Percentiles rank a stretch among this genome's conserved stretches.
phyloP scores from a whole-genome alignment of 2,329 filamentous ascomycete genomes.

The Fulvia fulva region DNA sequence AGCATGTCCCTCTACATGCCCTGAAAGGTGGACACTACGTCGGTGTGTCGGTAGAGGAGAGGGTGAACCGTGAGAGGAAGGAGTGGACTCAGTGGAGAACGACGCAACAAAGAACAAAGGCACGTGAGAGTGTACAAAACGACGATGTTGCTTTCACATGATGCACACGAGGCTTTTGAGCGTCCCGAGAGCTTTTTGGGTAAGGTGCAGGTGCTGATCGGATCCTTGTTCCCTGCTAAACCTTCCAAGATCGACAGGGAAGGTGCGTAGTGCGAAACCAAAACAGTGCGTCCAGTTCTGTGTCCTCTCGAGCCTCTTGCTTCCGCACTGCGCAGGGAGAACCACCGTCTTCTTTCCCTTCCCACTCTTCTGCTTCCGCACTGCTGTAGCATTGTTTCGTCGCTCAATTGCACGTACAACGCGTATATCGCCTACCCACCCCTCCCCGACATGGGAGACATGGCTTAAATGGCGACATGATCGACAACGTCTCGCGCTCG shows the following conservation, averaged over 20 bases:
- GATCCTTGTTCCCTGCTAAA: background rate
- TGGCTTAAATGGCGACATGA: background rate
- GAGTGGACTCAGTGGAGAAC: no score
- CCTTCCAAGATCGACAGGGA: background rate
- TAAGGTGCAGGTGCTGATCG: background rate
- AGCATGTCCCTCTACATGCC: constrained; percentile 29
- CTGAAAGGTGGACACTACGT: background rate
- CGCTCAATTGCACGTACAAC: background rate
- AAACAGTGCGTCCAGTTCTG: background rate
- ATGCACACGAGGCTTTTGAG: background rate
- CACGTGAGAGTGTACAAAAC: background rate
- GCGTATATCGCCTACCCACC: background rate
- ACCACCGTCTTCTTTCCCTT: background rate
- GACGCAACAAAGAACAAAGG: background rate
- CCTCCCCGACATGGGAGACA: background rate
- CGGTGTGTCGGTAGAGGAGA: background rate
- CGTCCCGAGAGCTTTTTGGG: background rate
- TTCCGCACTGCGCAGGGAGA: background rate
- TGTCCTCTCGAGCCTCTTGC: background rate
- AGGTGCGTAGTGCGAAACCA: background rate
- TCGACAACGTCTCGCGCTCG: background rate
- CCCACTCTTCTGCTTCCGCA: background rate
- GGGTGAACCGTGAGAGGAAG: no score
- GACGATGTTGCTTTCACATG: background rate
- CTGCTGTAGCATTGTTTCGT: background rate